Evolutionary conservation across 192 early-diverging fungal genomes (phyloP), one percentile per base, ranked within the genome.

Genomic region (Phlyctochytrium bullatum): DNA sequence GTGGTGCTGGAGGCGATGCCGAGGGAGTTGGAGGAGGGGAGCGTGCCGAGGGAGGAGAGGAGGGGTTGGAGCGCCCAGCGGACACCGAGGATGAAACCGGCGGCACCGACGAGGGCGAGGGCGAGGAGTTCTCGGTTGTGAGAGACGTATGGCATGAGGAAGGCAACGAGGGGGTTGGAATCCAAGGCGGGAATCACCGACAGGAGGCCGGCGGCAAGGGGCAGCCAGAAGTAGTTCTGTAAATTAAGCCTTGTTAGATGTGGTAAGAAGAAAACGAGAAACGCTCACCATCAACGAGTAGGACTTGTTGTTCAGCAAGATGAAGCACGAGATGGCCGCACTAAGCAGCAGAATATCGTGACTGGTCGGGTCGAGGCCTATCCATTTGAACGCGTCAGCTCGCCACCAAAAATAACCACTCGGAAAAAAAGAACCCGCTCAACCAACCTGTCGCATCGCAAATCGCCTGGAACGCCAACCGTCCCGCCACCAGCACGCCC

Each of bases 141-240:
- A 23, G 14, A 34, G 50, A 62, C 35, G 34, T 62, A 62, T 6
- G 61, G 35, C 61, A 62, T 62, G 33, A 62, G 61, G 61, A 62
- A 62, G 6, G 12, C 54, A 28, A 57, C 54, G 27, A 57, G 54
- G 4, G 54, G 54, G 54, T 57, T 57, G 12, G 54, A 57, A 28
- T 57, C 54, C 12, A 57, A 25, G 54, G 54, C 54, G 10, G 54
- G 54, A 25, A 57, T 28, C 20, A 57, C 54, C 4, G 54, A 57
- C 12, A 57, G 54, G 27, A 57, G 16, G 27, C 54, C 54, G 12
- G 54, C 54, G 20, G 54, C 54, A 25, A 57, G 54, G 27, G 54
- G 54, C 12, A 57, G 54, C 54, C 54, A 57, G 27, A 57, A 57
- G 54, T 57, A 57, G 54, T 57, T 57, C 54, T 57, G 54, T 25